phyloP scores from a whole-genome alignment of 345 rosid species.

The Noccaea caerulescens region DNA sequence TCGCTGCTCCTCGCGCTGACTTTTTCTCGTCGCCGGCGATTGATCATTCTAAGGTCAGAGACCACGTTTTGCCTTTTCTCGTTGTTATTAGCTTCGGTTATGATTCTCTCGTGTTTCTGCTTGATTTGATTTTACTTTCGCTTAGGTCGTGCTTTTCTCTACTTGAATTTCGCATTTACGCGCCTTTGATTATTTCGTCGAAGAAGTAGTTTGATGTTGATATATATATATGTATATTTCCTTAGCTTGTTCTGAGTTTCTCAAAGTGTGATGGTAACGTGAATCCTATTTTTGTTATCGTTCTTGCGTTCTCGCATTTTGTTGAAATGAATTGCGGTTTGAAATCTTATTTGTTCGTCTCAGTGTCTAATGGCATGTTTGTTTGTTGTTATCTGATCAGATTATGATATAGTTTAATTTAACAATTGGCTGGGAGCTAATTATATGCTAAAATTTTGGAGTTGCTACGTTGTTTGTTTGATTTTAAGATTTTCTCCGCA shows the following conservation, averaged over 20 bases:
- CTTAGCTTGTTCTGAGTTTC: constrained; percentile 7
- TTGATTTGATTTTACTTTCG: constrained; percentile 18
- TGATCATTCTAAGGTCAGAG: constrained; percentile 63
- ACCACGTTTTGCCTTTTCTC: constrained; percentile 20
- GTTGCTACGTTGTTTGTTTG: constrained; percentile 3
- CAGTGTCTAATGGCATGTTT: neutral
- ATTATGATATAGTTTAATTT: neutral
- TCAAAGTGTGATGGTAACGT: constrained; percentile 6
- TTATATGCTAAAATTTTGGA: neutral
- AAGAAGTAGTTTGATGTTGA: neutral
- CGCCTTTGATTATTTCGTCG: constrained; percentile 19
- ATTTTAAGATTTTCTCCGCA: neutral
- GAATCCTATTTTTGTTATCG: neutral
- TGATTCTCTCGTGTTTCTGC: constrained; percentile 9
- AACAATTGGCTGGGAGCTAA: neutral
- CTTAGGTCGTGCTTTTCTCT: constrained; percentile 27
- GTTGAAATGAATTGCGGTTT: constrained; percentile 7
- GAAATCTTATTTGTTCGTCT: neutral
- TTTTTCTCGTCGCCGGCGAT: constrained; percentile 46
- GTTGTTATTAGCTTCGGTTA: neutral
- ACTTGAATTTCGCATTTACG: constrained; percentile 9
- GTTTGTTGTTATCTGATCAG: neutral
- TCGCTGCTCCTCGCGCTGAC: constrained; percentile 46
- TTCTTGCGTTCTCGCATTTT: neutral
- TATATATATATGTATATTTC: neutral